A percentile compares a stretch with the other conserved stretches of the same genome.
These are phyloP conservation scores for Fusarium stilboides DNA, from an alignment of 2,329 filamentous ascomycete genomes.

Conservation along the genomic window DNA sequence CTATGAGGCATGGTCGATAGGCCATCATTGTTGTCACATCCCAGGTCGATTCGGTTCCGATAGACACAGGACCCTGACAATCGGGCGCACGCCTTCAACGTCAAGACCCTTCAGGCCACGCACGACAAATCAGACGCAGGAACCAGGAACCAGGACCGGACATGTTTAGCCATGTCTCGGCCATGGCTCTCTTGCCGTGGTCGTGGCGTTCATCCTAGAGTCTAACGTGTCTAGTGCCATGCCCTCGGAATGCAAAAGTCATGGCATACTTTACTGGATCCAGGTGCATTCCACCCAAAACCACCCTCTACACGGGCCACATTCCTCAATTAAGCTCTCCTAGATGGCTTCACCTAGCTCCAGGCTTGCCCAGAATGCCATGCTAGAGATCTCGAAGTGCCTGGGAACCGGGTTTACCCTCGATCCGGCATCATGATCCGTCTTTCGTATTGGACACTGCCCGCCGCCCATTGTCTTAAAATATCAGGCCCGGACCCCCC, in stretches of 20 bases:
- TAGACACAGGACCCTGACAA: conserved; percentile 24
- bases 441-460: neutral
- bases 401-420: conserved; percentile 23
- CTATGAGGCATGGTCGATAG: conserved; percentile 3
- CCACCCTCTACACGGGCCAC: conserved; percentile 24
- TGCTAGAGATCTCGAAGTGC: conserved; percentile 28
- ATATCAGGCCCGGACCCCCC: conserved; percentile 30
- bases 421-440: conserved; percentile 27
- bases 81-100: conserved; percentile 12
- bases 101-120: conserved; percentile 11
- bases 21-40: conserved; percentile 2
- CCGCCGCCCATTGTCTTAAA: conserved; percentile 31
- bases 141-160: conserved; percentile 34
- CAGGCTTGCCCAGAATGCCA: conserved; percentile 38
- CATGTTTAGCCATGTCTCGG: conserved; percentile 9
- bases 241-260: conserved; percentile 34
- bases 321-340: conserved; percentile 37
- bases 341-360: conserved; percentile 34
- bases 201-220: conserved; percentile 20
- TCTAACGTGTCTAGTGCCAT: conserved; percentile 22
- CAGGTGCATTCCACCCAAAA: conserved; percentile 39
- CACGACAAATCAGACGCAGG: conserved; percentile 38
- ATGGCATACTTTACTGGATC: conserved; percentile 30
- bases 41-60: neutral
- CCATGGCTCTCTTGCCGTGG: conserved; percentile 17